Conservation (phyloP, 2,329 filamentous ascomycete species). For the Lizonia empirigonia region DNA sequence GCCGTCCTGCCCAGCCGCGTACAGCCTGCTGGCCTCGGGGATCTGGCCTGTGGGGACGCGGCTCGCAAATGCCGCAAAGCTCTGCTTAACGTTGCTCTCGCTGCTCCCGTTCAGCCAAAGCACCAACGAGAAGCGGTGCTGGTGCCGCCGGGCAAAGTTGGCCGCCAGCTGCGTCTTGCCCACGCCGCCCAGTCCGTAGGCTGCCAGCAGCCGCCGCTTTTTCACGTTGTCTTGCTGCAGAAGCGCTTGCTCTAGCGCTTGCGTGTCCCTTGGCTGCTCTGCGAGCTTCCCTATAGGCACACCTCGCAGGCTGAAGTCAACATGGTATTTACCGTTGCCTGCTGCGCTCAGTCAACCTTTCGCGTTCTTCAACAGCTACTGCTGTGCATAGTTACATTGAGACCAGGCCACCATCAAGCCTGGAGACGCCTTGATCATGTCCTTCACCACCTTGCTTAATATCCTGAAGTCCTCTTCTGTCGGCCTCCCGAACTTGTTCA, state of each 20-base stretch:
- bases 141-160: neutral
- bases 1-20: neutral
- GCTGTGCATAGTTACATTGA: no score
- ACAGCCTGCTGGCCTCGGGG: conserved; percentile 10
- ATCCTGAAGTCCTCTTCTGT: conserved; percentile 31
- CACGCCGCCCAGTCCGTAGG: conserved; percentile 24
- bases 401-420: no score
- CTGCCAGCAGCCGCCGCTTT: conserved; percentile 10
- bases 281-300: conserved; percentile 19
- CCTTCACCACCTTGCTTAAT: conserved; percentile 21
- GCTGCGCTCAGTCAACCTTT: no score
- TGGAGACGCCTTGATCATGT: no score
- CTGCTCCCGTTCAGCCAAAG: conserved; percentile 9
- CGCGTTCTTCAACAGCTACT: no score
- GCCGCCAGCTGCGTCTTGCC: no score
- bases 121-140: neutral
- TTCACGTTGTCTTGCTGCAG: neutral
- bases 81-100: conserved; percentile 19
- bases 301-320: no score
- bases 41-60: conserved; percentile 17
- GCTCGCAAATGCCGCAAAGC: conserved; percentile 14
- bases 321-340: no score
- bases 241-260: conserved; percentile 17
- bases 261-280: conserved; percentile 16
- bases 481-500: conserved; percentile 31